Evolutionary conservation across 208 protist genomes (phyloP).

Genomic region (Leptomonas seymouri): DNA sequence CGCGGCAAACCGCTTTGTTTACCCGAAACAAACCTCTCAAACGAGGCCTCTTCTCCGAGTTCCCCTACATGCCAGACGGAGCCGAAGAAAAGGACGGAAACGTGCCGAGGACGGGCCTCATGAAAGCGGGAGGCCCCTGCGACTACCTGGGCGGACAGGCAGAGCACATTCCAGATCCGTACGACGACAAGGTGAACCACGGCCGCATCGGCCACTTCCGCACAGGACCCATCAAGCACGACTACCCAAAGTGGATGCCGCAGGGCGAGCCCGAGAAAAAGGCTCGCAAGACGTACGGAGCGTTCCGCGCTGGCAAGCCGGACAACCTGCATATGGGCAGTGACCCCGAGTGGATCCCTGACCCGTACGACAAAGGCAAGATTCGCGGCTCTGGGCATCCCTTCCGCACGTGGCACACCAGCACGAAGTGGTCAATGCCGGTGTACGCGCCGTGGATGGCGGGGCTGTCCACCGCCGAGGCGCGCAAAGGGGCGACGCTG

Average conservation of each 20-base stretch:
- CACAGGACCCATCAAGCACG: constrained; percentile 63
- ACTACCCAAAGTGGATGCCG: constrained; percentile 85
- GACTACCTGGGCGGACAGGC: constrained; percentile 68
- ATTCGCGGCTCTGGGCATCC: constrained; percentile 65
- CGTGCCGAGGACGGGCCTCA: constrained; percentile 42
- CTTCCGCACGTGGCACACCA: constrained; percentile 90
- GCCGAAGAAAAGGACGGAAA: constrained; percentile 19
- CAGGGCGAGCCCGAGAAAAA: constrained; percentile 64
- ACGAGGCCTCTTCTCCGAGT: constrained; percentile 80
- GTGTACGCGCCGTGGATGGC: constrained; percentile 82
- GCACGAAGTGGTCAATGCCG: constrained; percentile 90
- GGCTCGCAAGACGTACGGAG: constrained; percentile 51
- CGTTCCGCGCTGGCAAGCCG: constrained; percentile 81
- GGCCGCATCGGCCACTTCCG: constrained; percentile 81
- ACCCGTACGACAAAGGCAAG: constrained; percentile 71
- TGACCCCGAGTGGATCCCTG: constrained; percentile 84
- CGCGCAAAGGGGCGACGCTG: constrained; percentile 57
- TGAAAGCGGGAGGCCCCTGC: constrained; percentile 73
- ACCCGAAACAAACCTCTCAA: constrained; percentile 81
- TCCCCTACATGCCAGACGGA: constrained; percentile 81
- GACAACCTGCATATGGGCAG: constrained; percentile 52
- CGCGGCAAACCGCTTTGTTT: constrained; percentile 50
- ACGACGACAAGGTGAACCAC: constrained; percentile 67
- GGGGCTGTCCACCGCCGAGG: constrained; percentile 79
- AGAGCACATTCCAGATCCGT: constrained; percentile 87